Conservation (phyloP, 1,139 yeast species). For the Taphrina deformans region DNA sequence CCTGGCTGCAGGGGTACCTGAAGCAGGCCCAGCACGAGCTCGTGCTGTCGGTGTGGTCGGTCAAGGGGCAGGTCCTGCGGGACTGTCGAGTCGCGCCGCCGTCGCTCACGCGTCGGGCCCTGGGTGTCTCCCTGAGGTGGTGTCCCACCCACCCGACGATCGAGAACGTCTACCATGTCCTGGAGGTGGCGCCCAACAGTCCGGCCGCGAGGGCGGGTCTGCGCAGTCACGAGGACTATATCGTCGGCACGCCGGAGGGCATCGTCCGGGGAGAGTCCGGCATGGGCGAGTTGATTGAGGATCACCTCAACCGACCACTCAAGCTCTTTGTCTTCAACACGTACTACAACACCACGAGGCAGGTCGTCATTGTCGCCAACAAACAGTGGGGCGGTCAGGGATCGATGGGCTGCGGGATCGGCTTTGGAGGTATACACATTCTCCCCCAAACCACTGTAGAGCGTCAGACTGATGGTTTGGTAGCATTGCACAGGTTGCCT, state of each 20-base stretch:
- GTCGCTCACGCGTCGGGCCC: constrained; percentile 40
- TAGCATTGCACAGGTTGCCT: constrained; percentile 70
- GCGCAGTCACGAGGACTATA: constrained; percentile 81
- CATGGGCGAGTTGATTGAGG: constrained; percentile 32
- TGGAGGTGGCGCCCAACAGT: constrained; percentile 70
- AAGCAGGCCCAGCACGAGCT: constrained; percentile 17
- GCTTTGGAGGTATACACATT: constrained; percentile 58
- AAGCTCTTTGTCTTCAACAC: constrained; percentile 82
- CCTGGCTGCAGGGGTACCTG: constrained; percentile 20
- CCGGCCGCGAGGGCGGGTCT: constrained; percentile 87
- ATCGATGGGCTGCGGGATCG: constrained; percentile 89
- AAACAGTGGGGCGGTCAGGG: constrained; percentile 68
- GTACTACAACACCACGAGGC: constrained; percentile 79
- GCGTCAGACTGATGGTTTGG: constrained; percentile 42
- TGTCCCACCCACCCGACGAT: constrained; percentile 54
- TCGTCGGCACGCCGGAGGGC: constrained; percentile 86
- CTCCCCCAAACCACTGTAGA: neutral
- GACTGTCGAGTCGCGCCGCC: constrained; percentile 28
- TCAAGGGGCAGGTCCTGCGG: constrained; percentile 21
- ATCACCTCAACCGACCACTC: constrained; percentile 40
- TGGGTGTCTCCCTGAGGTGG: constrained; percentile 75
- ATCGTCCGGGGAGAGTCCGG: constrained; percentile 69
- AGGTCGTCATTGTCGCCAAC: constrained; percentile 73
- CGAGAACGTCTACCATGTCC: constrained; percentile 72
- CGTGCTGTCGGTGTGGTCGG: constrained; percentile 21